A percentile compares a stretch with the other conserved stretches of the same genome.
phyloP scores from a whole-genome alignment of 805 yeast genomes.

The Kodamaea laetipori region DNA sequence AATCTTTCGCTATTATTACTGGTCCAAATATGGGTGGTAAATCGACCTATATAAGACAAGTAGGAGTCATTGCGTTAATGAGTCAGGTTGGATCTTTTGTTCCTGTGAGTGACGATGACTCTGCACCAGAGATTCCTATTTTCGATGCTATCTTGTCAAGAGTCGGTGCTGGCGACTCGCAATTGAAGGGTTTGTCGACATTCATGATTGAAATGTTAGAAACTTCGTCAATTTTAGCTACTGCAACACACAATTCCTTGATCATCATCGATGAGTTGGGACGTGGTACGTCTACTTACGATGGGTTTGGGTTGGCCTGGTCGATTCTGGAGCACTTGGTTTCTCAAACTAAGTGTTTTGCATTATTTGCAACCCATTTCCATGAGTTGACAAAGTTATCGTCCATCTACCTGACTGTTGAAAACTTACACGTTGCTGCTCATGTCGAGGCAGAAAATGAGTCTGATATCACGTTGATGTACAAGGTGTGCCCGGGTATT shows the following conservation, averaged over 20 bases:
- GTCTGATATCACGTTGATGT: slow-evolving; percentile 79
- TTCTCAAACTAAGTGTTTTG: slow-evolving; percentile 67
- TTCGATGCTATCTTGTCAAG: slow-evolving; percentile 93
- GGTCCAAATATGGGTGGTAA: slow-evolving; percentile 99
- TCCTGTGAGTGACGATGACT: slow-evolving; percentile 54
- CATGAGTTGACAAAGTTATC: slow-evolving; percentile 89
- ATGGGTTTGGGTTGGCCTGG: slow-evolving; percentile 98
- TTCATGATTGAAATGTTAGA: slow-evolving; percentile 97
- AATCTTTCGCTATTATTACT: slow-evolving; percentile 81
- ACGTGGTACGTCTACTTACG: slow-evolving; percentile 86
- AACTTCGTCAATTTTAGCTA: slow-evolving; percentile 80
- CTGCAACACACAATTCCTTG: slow-evolving; percentile 76
- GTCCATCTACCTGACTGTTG: slow-evolving; percentile 61
- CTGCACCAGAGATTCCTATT: slow-evolving; percentile 68
- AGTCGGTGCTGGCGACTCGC: slow-evolving; percentile 99
- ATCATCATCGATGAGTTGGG: slow-evolving; percentile 95
- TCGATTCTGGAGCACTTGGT: slow-evolving; percentile 88
- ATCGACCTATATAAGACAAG: slow-evolving; percentile 87
- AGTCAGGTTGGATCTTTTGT: slow-evolving; percentile 89
- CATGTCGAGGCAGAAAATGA: slow-evolving; percentile 61
- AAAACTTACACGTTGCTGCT: slow-evolving; percentile 90
- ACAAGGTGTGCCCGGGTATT: slow-evolving; percentile 95
- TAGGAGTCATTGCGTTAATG: slow-evolving; percentile 84
- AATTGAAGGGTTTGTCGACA: slow-evolving; percentile 93
- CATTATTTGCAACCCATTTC: slow-evolving; percentile 95